Percentiles rank a stretch among this genome's conserved stretches.
Evolutionary conservation across 169 alveolate species (phyloP).

Genomic region (Cystoisospora suis): DNA sequence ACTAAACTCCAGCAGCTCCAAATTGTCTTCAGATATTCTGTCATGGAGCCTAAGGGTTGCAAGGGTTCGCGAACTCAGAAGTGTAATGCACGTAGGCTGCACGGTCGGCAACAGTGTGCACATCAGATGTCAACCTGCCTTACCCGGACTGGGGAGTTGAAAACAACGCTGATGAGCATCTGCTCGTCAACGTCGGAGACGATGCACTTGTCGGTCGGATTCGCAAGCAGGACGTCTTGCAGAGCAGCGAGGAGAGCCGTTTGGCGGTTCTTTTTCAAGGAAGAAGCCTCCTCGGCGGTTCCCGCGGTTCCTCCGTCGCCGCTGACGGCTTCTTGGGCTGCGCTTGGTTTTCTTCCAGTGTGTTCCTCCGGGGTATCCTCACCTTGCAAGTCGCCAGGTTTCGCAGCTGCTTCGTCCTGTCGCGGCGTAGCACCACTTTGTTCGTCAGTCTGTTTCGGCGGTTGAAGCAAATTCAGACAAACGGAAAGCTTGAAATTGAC

Average conservation of each 20-base stretch:
- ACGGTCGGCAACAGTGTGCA: too few relatives aligned
- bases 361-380: background rate
- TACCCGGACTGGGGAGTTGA: slow-evolving; percentile 37
- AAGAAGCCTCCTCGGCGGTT: background rate
- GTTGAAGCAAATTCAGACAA: slow-evolving; percentile 3
- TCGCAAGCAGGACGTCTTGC: slow-evolving; percentile 9
- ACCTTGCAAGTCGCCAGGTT: background rate
- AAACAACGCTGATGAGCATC: slow-evolving; percentile 19
- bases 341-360: too few relatives aligned
- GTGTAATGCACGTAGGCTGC: too few relatives aligned
- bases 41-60: too few relatives aligned
- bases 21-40: too few relatives aligned
- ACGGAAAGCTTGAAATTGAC: slow-evolving; percentile 31
- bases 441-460: background rate
- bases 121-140: too few relatives aligned
- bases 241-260: background rate
- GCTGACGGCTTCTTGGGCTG: background rate
- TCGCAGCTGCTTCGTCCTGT: too few relatives aligned
- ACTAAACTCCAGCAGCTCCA: too few relatives aligned
- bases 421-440: background rate
- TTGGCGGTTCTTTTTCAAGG: background rate
- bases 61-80: too few relatives aligned
- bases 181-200: slow-evolving; percentile 38
- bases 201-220: slow-evolving; percentile 16
- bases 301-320: background rate